These are phyloP conservation scores for Margaritispora aquatica DNA, from an alignment of 495 filamentous ascomycete species.

Conservation along the genomic window DNA sequence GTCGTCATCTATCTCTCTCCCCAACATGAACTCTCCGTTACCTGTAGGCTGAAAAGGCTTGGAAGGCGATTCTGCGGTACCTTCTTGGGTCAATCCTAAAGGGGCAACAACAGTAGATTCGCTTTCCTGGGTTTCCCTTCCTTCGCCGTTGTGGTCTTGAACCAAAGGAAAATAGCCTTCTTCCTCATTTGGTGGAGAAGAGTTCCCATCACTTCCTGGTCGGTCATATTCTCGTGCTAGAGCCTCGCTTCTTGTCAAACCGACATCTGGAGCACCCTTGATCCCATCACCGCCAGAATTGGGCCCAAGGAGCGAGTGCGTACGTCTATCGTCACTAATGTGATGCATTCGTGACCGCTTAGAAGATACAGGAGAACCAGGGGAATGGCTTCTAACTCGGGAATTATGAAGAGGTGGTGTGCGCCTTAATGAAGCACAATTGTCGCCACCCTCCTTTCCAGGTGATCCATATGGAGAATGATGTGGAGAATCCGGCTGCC, in stretches of 20 bases:
- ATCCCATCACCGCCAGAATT: constrained; percentile 7
- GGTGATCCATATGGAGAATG: constrained; percentile 6
- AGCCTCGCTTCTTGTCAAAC: constrained; percentile 2
- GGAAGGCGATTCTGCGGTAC: constrained; percentile 14
- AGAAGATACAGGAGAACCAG: constrained; percentile 6
- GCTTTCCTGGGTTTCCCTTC: no score
- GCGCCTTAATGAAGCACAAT: neutral
- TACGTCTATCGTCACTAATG: constrained; percentile 6
- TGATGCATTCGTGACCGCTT: constrained; percentile 19
- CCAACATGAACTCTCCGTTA: neutral
- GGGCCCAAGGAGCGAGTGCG: constrained; percentile 19
- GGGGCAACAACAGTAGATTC: neutral
- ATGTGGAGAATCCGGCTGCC: constrained; percentile 46
- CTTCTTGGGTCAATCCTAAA: constrained; percentile 17
- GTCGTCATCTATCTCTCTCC: no score
- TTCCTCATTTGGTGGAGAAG: neutral
- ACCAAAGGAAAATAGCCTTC: constrained; percentile 11
- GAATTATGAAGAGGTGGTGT: constrained; percentile 9
- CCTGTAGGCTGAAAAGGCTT: neutral
- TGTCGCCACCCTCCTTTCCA: constrained; percentile 1
- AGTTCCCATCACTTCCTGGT: neutral
- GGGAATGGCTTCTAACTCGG: constrained; percentile 4
- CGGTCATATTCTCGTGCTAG: neutral
- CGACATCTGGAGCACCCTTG: constrained; percentile 14
- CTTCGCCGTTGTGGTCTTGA: constrained; percentile 2